Evolutionary conservation across 441 rosid genomes (phyloP).

Genomic region (Erodium moschatum): DNA sequence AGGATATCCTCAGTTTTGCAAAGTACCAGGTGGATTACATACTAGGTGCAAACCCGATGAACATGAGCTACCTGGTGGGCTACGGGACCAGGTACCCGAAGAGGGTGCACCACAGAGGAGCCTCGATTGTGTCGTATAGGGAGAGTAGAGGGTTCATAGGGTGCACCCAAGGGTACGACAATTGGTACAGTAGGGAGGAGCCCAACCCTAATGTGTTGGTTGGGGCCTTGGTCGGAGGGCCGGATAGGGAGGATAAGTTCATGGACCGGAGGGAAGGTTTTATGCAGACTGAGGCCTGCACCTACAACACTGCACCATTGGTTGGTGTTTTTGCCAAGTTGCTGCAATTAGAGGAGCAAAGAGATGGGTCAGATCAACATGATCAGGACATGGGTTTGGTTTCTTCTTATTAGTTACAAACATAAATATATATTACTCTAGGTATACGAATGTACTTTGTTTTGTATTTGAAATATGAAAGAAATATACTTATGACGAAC

Average conservation of each 20-base stretch:
- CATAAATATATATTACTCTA: conserved; percentile 9
- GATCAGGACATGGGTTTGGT: conserved; percentile 27
- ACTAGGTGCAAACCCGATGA: conserved; percentile 74
- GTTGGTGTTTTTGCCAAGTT: conserved; percentile 64
- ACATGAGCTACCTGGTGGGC: conserved; percentile 82
- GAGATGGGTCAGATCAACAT: conserved; percentile 17
- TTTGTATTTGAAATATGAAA: too few species aligned
- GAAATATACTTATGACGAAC: too few species aligned
- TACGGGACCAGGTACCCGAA: conserved; percentile 59
- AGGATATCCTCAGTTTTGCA: conserved; percentile 48
- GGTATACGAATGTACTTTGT: neutral
- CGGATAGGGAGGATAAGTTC: conserved; percentile 38
- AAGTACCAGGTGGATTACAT: conserved; percentile 78
- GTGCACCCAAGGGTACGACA: conserved; percentile 86
- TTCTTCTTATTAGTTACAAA: conserved; percentile 44
- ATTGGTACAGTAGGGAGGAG: conserved; percentile 57
- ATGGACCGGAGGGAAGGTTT: conserved; percentile 55
- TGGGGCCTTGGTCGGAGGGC: conserved; percentile 92
- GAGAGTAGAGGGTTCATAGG: conserved; percentile 81
- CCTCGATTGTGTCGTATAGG: conserved; percentile 65
- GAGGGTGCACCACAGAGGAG: conserved; percentile 82
- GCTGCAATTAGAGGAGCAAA: conserved; percentile 32
- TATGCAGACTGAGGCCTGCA: conserved; percentile 48
- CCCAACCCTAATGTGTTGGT: conserved; percentile 69
- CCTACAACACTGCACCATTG: conserved; percentile 87